Base-by-base conservation (phyloP, 1,284 basidiomycete species). In the Cryptococcus floricola region DNA sequence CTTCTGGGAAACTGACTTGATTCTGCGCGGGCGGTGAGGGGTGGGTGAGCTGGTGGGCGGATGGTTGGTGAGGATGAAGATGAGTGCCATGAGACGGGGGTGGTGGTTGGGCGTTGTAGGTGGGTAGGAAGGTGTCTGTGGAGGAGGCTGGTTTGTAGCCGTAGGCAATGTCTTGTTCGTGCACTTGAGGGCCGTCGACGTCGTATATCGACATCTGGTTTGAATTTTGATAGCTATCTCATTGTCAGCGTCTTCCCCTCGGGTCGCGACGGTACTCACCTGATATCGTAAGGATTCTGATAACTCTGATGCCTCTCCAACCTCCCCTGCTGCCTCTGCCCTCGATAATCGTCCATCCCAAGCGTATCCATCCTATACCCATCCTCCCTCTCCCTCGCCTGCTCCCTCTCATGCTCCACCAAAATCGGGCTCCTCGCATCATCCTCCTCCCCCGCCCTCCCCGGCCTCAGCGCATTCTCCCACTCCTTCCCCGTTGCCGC, bases 201-300 rank as follows among this genome's bases (percentile, higher is more conserved):
- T 62, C 54, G 56, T 70, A 70, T 14, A 66, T 52, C 45, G 64
- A 66, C 64, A 67, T 70, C 51, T 60, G 57, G 52, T 64, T 59
- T 19, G 52, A 48, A 14, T 47, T 50, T 48, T 63, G 55, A 46
- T 66, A 66, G 25, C 64, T 66, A 48, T 19, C 48, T 54, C 23
- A n/a, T 8, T 16, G 1, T 25, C 37, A 27, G 18, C 19, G 45
- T 16, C 18, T 3, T 10, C 7, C 27, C 39, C 12, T 37, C 10
- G 14, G 16, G 2, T 5, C 14, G 43, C n/a, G 34, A n/a, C 8
- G 27, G 18, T 14, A 59, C 64, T 57, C 58, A 70, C 59, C 54
- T 48, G 18, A 67, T 67, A 47, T 68, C 67, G 54, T 66, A 70
- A 2, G 67, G 66, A 25, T 64, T 69, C 41, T 59, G 59, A 56